Evolutionary conservation across 768 basidiomycete genomes (phyloP).

Genomic region (Russula olivacea): DNA sequence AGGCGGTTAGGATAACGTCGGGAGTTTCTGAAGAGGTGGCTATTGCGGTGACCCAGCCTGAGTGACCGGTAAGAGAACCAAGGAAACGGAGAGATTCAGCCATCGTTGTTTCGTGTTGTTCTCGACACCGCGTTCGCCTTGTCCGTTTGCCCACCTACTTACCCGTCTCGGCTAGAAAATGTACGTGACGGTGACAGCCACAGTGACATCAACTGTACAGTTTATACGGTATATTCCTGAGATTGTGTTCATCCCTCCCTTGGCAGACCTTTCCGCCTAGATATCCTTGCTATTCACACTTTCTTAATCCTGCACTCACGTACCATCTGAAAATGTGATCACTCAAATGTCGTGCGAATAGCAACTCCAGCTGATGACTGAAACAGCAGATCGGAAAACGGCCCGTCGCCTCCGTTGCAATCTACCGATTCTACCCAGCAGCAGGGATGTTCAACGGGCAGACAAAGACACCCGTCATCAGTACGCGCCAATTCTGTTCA

Average conservation of each 20-base stretch:
- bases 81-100: conserved; percentile 39
- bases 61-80: conserved; percentile 88
- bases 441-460: background rate
- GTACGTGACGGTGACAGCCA: conserved; percentile 24
- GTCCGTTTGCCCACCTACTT: background rate
- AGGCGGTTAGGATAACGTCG: conserved; percentile 97
- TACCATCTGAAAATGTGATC: background rate
- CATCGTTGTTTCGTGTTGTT: conserved; percentile 17
- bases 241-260: too few relatives aligned
- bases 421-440: background rate
- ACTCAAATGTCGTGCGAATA: background rate
- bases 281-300: background rate
- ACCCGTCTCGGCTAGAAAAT: background rate
- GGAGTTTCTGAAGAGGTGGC: conserved; percentile 98
- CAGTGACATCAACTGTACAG: conserved; percentile 24
- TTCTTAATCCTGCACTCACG: background rate
- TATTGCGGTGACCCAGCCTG: conserved; percentile 97
- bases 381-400: conserved; percentile 3
- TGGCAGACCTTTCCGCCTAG: background rate
- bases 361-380: background rate
- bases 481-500: conserved; percentile 36
- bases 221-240: conserved; percentile 11
- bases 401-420: background rate
- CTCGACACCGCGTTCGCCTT: conserved; percentile 4
- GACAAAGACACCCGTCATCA: conserved; percentile 54